These are phyloP conservation scores for Lactarius pseudohatsudake DNA, from an alignment of 768 basidiomycete species.

Conservation along the genomic window DNA sequence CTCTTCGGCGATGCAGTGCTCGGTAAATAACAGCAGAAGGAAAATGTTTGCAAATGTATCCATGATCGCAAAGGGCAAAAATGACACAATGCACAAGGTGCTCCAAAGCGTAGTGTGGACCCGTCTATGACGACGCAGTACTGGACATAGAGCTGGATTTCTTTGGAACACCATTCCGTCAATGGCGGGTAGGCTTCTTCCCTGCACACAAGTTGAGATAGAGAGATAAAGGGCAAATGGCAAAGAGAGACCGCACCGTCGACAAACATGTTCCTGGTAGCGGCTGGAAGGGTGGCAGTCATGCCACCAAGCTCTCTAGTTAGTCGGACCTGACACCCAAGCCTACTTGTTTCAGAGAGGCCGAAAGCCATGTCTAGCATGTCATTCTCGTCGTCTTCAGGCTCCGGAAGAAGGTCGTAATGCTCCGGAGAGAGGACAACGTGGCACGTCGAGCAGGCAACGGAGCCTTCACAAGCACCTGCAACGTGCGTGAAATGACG, in stretches of 20 bases:
- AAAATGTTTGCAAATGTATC: neutral
- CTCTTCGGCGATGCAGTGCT: neutral
- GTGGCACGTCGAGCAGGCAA: conserved; percentile 98
- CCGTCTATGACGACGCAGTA: neutral
- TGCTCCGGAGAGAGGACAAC: conserved; percentile 79
- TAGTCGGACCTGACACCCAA: conserved; percentile 78
- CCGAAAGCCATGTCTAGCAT: conserved; percentile 99
- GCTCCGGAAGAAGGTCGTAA: conserved; percentile 87
- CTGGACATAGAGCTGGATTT: neutral
- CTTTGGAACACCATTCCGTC: conserved; percentile 1
- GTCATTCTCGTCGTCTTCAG: conserved; percentile 97
- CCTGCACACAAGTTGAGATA: conserved; percentile 34
- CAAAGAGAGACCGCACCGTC: conserved; percentile 57
- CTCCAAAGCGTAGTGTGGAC: neutral
- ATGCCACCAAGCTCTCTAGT: conserved; percentile 84
- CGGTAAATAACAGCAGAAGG: neutral
- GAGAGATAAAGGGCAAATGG: neutral
- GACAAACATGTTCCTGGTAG: conserved; percentile 97
- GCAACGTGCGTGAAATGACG: conserved; percentile 8
- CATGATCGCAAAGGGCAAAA: neutral
- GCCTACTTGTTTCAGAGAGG: conserved; percentile 85
- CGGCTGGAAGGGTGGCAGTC: conserved; percentile 79
- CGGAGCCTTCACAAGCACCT: conserved; percentile 97
- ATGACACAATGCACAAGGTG: too few species aligned
- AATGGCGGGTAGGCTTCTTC: conserved; percentile 54